A percentile compares a stretch with the other conserved stretches of the same genome.
Conservation (phyloP, 2,329 filamentous ascomycete genomes). For the Epicoccum sorghinum region DNA sequence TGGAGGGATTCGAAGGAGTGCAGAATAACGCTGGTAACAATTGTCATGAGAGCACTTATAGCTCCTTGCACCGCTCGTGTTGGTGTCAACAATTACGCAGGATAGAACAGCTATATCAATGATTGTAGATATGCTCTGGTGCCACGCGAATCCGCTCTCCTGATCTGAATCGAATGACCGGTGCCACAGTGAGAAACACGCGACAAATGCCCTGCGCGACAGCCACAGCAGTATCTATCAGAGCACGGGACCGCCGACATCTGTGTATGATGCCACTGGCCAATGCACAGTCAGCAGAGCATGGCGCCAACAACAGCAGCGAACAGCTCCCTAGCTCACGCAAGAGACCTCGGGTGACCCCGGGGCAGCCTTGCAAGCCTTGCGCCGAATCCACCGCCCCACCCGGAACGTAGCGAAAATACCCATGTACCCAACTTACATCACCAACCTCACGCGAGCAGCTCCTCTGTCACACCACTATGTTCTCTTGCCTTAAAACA, state of each 20-base stretch:
- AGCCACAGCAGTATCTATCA: neutral
- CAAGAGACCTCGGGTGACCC: constrained; percentile 6
- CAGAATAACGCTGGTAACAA: too few relatives aligned
- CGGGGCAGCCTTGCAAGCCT: neutral
- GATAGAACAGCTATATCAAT: too few relatives aligned
- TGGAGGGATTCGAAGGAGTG: too few relatives aligned
- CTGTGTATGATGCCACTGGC: constrained; percentile 1
- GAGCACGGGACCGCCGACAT: neutral
- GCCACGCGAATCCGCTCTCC: neutral
- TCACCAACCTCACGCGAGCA: constrained; percentile 11
- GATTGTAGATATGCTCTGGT: too few relatives aligned
- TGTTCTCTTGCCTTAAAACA: neutral
- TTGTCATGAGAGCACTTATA: too few relatives aligned
- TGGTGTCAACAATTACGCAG: too few relatives aligned
- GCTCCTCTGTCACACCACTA: constrained; percentile 9
- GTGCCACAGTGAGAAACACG: neutral
- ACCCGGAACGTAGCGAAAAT: constrained; percentile 6
- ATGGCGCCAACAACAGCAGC: neutral
- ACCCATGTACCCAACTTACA: neutral
- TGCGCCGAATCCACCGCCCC: constrained; percentile 3
- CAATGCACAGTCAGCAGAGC: constrained; percentile 9
- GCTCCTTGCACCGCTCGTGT: too few relatives aligned
- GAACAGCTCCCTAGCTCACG: neutral
- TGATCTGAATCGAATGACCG: neutral
- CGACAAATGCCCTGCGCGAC: neutral